Evolutionary conservation across 2,329 filamentous ascomycete genomes (phyloP).

Genomic region (Aaosphaeria arxii): DNA sequence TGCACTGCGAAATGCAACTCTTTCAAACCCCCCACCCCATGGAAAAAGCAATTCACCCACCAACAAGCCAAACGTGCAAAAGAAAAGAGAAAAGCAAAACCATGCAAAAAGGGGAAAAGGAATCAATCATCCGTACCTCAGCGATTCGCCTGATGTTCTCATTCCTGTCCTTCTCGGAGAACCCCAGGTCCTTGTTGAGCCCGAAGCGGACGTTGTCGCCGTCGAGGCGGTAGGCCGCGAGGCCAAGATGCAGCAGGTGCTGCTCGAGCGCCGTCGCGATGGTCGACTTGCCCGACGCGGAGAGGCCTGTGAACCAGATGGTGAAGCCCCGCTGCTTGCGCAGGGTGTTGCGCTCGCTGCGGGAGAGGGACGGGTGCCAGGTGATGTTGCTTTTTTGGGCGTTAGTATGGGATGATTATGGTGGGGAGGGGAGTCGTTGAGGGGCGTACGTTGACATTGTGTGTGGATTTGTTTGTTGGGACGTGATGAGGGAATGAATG

Average conservation of each 20-base stretch:
- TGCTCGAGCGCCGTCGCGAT: constrained; percentile 96
- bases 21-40: too few species aligned
- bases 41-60: too few species aligned
- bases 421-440: neutral
- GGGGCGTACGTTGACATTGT: neutral
- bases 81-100: too few species aligned
- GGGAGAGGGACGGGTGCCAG: constrained; percentile 80
- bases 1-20: too few species aligned
- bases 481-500: neutral
- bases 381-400: constrained; percentile 71
- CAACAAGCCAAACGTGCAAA: too few species aligned
- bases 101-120: too few species aligned
- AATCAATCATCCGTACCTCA: constrained; percentile 50
- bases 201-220: constrained; percentile 98
- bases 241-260: constrained; percentile 82
- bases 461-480: neutral
- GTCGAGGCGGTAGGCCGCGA: constrained; percentile 88
- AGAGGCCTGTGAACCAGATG: constrained; percentile 96
- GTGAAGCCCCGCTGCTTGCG: constrained; percentile 89
- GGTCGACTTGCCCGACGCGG: constrained; percentile 94
- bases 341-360: constrained; percentile 68
- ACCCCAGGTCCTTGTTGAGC: constrained; percentile 95
- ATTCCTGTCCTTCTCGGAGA: constrained; percentile 87
- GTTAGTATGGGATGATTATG: neutral
- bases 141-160: constrained; percentile 98